Evolutionary conservation across 2,329 filamentous ascomycete genomes (phyloP).

Genomic region (Aspergillus melleus): DNA sequence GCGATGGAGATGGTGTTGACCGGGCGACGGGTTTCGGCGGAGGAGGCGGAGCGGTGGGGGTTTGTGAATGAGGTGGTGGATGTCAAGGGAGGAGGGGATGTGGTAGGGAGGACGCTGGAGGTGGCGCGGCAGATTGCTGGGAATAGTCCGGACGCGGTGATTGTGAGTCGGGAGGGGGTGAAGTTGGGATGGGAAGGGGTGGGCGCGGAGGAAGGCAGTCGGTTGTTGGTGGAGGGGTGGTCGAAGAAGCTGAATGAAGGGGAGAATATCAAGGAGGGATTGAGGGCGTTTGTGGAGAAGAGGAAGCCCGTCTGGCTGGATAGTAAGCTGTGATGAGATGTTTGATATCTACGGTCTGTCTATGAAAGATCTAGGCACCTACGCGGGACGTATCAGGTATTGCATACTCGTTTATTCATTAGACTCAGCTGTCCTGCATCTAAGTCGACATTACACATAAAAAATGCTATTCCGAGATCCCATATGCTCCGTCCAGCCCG

Average conservation of each 20-base stretch:
- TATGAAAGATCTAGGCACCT: background rate
- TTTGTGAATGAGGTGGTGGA: slow-evolving; percentile 63
- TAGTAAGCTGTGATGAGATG: slow-evolving; percentile 36
- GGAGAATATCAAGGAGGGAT: slow-evolving; percentile 73
- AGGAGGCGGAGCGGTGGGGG: slow-evolving; percentile 65
- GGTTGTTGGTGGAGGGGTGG: slow-evolving; percentile 58
- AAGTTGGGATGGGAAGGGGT: slow-evolving; percentile 71
- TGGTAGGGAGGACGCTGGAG: slow-evolving; percentile 51
- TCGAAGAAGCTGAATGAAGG: slow-evolving; percentile 62
- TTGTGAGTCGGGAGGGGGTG: slow-evolving; percentile 71
- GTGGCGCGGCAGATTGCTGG: slow-evolving; percentile 62
- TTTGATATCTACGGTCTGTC: background rate
- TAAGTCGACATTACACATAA: slow-evolving; percentile 18
- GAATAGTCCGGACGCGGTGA: slow-evolving; percentile 73
- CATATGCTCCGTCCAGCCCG: slow-evolving; percentile 27
- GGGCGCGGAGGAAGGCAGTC: slow-evolving; percentile 64
- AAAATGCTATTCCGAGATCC: slow-evolving; percentile 19
- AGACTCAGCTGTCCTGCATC: slow-evolving; percentile 21
- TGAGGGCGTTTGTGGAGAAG: slow-evolving; percentile 75
- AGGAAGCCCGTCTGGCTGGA: slow-evolving; percentile 63
- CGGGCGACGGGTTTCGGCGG: slow-evolving; percentile 59
- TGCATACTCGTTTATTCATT: slow-evolving; percentile 14
- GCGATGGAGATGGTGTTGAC: slow-evolving; percentile 73
- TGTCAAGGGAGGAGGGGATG: slow-evolving; percentile 20
- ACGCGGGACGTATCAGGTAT: slow-evolving; percentile 2